Evolutionary conservation across 179 eudicot genomes (phyloP), one percentile per base, ranked within the genome.

Genomic region (Silene coronaria): DNA sequence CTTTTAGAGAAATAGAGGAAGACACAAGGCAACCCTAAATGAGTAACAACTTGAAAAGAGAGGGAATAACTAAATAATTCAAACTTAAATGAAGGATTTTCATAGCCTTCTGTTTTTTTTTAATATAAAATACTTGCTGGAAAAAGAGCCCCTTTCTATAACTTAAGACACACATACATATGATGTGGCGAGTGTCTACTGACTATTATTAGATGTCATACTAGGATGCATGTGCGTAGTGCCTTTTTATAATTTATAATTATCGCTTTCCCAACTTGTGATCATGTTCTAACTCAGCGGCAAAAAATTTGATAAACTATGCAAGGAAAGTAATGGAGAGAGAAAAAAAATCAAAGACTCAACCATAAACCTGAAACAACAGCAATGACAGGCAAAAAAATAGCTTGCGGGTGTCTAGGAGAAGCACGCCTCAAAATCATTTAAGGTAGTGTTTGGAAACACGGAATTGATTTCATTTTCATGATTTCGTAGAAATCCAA

Each of bases 21-120:
- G 66, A 48, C 46, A 48, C 55, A 77, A 65, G 81, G 70, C 48
- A 74, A 59, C 77, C 77, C 79, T 78, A 75, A 6, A 75, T 17
- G 67, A 75, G 73, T 70, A 63, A 55, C 12, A 42, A 28, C 57
- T 51, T 51, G 6, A 51, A 62, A 80, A 66, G 36, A 79, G 51
- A 70, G 28, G 34, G 80, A 26, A 79, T 2, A 42, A 77, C 59
- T 53, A 66, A 38, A 27, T 53, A 14, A 28, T 23, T 71, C 3
- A 13, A 74, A 48, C 67, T 22, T 46, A 42, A 30, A 19, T 5
- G 3, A 16, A 32, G 27, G 55, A 22, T 36, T 14, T 48, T 16
- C 12, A 21, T 42, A 59, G 36, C 32, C 65, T 9, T 16, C n/a
- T 9, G 1, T 6, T 34, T 5, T 30, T 30, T 32, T 42, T 21